Conservation (phyloP, 768 basidiomycete species). For the Epithele typhae region DNA sequence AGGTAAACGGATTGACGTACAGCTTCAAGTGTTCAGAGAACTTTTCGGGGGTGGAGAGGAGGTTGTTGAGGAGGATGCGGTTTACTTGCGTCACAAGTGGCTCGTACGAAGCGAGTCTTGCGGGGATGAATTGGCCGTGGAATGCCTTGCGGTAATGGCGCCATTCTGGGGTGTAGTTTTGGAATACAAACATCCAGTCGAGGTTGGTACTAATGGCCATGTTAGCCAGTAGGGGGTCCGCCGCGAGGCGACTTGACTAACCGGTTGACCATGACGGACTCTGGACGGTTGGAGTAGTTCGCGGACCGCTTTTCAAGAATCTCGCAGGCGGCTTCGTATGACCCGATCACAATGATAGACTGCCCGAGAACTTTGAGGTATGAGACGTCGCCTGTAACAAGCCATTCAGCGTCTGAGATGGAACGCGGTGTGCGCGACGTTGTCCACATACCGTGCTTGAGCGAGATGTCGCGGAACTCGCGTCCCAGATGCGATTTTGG, state of each 20-base stretch:
- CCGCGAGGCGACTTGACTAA: conserved; percentile 31
- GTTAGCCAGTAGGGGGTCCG: conserved; percentile 31
- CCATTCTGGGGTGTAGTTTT: conserved; percentile 8
- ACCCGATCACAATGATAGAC: conserved; percentile 63
- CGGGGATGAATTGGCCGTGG: conserved; percentile 16
- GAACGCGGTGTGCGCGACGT: no score
- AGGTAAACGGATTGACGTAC: not conserved
- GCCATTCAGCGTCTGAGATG: no score
- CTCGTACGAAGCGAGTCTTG: conserved; percentile 2
- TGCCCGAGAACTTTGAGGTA: conserved; percentile 65
- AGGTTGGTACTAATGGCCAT: conserved; percentile 36
- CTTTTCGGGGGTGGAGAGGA: conserved; percentile 1
- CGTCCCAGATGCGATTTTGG: conserved; percentile 10
- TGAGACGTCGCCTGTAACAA: conserved; percentile 60
- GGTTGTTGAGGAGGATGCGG: conserved; percentile 1
- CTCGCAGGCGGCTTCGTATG: conserved; percentile 52
- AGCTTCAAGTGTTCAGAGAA: conserved; percentile 10
- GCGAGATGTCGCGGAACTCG: conserved; percentile 10
- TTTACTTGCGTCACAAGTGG: not conserved
- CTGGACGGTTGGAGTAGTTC: conserved; percentile 72
- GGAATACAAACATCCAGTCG: conserved; percentile 14
- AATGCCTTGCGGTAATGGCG: conserved; percentile 8
- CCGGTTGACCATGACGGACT: conserved; percentile 68
- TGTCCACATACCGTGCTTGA: conserved; percentile 17
- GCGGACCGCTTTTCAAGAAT: conserved; percentile 66